phyloP scores from a whole-genome alignment of 352 stramenopile genomes.

The Phytophthora meadii region DNA sequence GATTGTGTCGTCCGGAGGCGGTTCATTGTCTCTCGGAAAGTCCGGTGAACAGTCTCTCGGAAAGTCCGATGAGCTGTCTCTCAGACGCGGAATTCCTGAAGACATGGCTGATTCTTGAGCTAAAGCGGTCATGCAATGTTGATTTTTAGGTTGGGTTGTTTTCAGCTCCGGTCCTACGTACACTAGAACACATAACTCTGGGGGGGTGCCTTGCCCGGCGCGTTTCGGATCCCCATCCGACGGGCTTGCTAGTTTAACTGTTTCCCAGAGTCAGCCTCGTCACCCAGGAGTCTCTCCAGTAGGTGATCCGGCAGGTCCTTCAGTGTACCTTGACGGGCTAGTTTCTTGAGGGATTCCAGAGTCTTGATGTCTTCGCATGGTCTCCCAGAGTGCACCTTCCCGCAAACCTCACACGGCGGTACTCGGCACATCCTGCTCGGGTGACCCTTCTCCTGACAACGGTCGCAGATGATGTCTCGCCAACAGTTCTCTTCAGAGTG shows the following conservation, averaged over 20 bases:
- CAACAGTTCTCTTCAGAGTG: constrained; percentile 2
- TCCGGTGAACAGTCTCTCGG: neutral
- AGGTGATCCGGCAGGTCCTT: neutral
- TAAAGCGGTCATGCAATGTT: constrained; percentile 13
- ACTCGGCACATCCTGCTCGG: neutral
- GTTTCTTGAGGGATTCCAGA: neutral
- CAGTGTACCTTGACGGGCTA: constrained; percentile 1
- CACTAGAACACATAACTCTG: constrained; percentile 22
- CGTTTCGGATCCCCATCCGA: constrained; percentile 19
- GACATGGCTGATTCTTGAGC: neutral
- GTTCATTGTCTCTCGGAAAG: too few species aligned
- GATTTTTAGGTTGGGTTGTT: constrained; percentile 2
- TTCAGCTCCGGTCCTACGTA: constrained; percentile 14
- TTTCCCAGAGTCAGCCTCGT: neutral
- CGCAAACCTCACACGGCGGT: neutral
- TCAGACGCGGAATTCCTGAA: too few species aligned
- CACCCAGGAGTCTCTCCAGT: neutral
- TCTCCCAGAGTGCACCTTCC: neutral
- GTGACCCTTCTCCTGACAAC: neutral
- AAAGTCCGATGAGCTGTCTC: too few species aligned
- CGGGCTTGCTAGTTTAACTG: constrained; percentile 30
- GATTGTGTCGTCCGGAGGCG: neutral
- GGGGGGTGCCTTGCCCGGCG: constrained; percentile 8
- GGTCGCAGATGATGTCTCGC: neutral
- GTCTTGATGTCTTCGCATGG: neutral